A percentile compares a stretch with the other conserved stretches of the same genome.
These are phyloP conservation scores for Penicillium sp. DNA, from an alignment of 2,329 filamentous ascomycete species.

Conservation along the genomic window DNA sequence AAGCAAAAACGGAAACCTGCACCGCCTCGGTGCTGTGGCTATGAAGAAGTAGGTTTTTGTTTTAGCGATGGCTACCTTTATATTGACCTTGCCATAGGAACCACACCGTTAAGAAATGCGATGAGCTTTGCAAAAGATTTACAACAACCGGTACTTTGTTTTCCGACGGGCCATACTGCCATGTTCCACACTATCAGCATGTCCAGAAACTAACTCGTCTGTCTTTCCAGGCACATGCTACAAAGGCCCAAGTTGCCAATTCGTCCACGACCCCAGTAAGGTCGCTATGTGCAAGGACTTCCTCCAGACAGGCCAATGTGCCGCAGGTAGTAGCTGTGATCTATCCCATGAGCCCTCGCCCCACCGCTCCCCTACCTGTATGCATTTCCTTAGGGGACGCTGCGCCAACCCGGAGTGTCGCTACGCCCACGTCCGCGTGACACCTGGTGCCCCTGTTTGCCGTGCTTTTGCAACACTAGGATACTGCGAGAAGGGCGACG, in stretches of 20 bases:
- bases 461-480: conserved; percentile 79
- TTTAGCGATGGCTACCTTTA: conserved; percentile 6
- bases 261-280: conserved; percentile 78
- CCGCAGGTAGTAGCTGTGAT: conserved; percentile 76
- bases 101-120: conserved; percentile 62
- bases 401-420: conserved; percentile 84
- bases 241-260: conserved; percentile 76
- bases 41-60: conserved; percentile 64
- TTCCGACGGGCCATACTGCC: conserved; percentile 19
- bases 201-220: conserved; percentile 28
- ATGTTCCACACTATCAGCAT: conserved; percentile 1
- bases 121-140: conserved; percentile 69
- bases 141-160: conserved; percentile 52
- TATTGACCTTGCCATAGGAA: conserved; percentile 29
- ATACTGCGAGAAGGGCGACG: conserved; percentile 78
- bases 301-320: conserved; percentile 75
- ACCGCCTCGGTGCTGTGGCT: conserved; percentile 71
- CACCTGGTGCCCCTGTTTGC: conserved; percentile 76
- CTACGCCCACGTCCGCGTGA: conserved; percentile 80
- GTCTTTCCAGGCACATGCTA: conserved; percentile 70
- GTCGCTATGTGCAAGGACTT: conserved; percentile 89
- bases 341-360: conserved; percentile 83
- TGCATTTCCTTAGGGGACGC: conserved; percentile 85
- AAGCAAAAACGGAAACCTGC: conserved; percentile 84
- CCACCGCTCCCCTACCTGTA: conserved; percentile 80